A percentile compares a stretch with the other conserved stretches of the same genome.
These are phyloP conservation scores for Panaeolus cyanescens DNA, from an alignment of 768 basidiomycete species.

Conservation along the genomic window DNA sequence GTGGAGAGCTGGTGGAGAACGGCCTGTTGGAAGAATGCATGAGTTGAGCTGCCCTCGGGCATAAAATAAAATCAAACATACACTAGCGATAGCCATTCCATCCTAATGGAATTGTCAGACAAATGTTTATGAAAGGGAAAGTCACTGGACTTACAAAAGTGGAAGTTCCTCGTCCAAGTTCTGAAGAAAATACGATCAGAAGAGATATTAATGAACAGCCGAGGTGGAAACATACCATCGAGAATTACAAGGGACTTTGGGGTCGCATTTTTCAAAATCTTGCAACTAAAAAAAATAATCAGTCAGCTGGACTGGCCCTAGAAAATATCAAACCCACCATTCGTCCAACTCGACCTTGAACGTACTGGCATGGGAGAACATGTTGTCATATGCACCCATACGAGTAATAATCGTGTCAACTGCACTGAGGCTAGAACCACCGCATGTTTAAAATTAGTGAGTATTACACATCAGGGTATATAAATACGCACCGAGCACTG, in stretches of 20 bases:
- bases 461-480: neutral
- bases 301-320: neutral
- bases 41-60: neutral
- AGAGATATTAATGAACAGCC: constrained; percentile 6
- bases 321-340: constrained; percentile 53
- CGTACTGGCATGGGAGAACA: constrained; percentile 92
- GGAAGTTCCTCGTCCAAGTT: constrained; percentile 94
- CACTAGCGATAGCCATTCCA: constrained; percentile 98
- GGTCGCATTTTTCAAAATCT: constrained; percentile 91
- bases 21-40: constrained; percentile 46
- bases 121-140: neutral
- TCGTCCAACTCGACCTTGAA: constrained; percentile 99
- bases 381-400: constrained; percentile 99
- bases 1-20: constrained; percentile 95
- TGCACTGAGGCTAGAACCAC: constrained; percentile 66
- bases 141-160: constrained; percentile 64
- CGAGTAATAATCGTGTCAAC: constrained; percentile 92
- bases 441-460: constrained; percentile 3
- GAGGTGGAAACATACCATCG: constrained; percentile 66
- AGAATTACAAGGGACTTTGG: constrained; percentile 93
- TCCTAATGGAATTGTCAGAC: constrained; percentile 50
- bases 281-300: constrained; percentile 56
- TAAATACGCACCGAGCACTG: constrained; percentile 61
- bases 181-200: constrained; percentile 38
- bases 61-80: constrained; percentile 33